Evolutionary conservation across 805 yeast genomes (phyloP).

Genomic region (Schwanniomyces yamadae): DNA sequence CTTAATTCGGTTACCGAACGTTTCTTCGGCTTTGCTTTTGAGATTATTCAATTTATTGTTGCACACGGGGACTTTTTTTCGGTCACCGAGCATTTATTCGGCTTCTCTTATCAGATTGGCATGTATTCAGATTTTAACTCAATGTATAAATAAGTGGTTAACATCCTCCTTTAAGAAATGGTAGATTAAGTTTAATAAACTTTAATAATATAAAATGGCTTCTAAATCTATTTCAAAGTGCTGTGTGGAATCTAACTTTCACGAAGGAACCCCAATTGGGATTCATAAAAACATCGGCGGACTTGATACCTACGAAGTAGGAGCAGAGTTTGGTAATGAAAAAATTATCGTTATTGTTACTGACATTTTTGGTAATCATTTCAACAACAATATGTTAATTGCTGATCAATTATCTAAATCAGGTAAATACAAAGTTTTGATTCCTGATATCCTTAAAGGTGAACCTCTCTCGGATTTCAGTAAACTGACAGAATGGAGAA

Average conservation of each 20-base stretch:
- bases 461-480: conserved; percentile 18
- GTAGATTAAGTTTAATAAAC: too few species aligned
- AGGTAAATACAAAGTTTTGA: conserved; percentile 19
- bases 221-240: conserved; percentile 18
- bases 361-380: conserved; percentile 29
- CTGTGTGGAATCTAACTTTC: conserved; percentile 20
- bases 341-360: conserved; percentile 25
- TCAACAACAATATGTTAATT: conserved; percentile 25
- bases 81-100: too few species aligned
- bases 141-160: too few species aligned
- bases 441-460: conserved; percentile 30
- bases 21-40: too few species aligned
- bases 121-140: too few species aligned
- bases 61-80: too few species aligned
- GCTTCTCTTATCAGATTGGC: too few species aligned
- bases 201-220: conserved; percentile 20
- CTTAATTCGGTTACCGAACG: too few species aligned
- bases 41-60: too few species aligned
- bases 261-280: conserved; percentile 30
- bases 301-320: conserved; percentile 27
- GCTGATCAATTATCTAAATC: conserved; percentile 23
- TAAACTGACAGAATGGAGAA: conserved; percentile 46
- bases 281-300: conserved; percentile 19
- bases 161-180: too few species aligned
- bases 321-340: conserved; percentile 18